Evolutionary conservation across 441 rosid genomes (phyloP), one percentile per base, ranked within the genome.

Genomic region (Hura crepitans): DNA sequence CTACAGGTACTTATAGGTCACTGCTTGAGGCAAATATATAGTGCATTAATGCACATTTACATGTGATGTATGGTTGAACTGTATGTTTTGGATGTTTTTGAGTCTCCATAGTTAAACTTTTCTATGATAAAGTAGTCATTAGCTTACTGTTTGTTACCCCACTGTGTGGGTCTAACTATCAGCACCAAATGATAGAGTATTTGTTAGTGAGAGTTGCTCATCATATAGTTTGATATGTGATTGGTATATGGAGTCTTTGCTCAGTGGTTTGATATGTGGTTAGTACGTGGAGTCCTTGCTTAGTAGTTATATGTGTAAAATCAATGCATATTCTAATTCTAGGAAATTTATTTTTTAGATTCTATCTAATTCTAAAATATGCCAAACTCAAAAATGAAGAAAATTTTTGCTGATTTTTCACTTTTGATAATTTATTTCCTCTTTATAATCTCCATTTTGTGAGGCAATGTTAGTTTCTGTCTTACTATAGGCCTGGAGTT

Each of bases 401-500:
- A 47, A 17, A 1, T 49, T 73, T 42, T 49, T 69, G 69, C 65
- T 39, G 15, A 58, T 51, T 54, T 11, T 62, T 8, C 28, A 13
- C 6, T 37, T 75, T 43, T 54, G 17, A 42, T 56, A 47, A 31
- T 49, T 39, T 65, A 51, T 56, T 59, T 60, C n/a, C 59, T 1
- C 69, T 74, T 31, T 59, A 56, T 55, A 17, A 27, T 64, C 43
- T 56, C 49, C 57, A 68, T 33, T 43, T 71, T 45, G 5, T 72
- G 67, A 68, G 60, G n/a, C 54, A 63, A 46, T 74, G 28, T 56
- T 75, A 45, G 65, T 75, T 28, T 69, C 31, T 74, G 66, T 74
- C 54, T 56, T 81, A 69, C 53, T 86, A 64, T 72, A 96, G 98
- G 87, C 89, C 78, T 17, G 97, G 93, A 76, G 79, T 83, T 69